Percentiles rank a stretch among this genome's conserved stretches.
These are phyloP conservation scores for Suhomyces wounanorum DNA, from an alignment of 1,139 yeast species.

Conservation along the genomic window DNA sequence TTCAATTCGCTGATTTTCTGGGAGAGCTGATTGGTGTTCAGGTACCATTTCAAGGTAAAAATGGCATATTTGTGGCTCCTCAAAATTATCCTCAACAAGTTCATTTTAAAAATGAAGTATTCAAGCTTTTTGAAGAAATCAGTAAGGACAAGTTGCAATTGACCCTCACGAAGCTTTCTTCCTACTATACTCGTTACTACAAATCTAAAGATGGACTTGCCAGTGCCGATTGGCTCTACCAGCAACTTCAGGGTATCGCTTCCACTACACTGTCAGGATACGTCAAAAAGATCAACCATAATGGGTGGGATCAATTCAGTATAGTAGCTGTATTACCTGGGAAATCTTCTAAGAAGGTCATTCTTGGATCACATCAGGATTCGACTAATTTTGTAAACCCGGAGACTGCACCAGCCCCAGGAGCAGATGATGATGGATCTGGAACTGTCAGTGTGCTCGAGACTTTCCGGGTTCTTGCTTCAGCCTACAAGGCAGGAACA, in stretches of 20 bases:
- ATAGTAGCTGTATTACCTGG: conserved; percentile 46
- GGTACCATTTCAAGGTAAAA: conserved; percentile 18
- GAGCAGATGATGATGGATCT: conserved; percentile 94
- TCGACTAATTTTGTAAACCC: conserved; percentile 78
- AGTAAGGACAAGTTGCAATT: conserved; percentile 49
- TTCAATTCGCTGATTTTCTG: background rate
- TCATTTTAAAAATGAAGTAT: conserved; percentile 41
- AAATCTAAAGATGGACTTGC: conserved; percentile 69
- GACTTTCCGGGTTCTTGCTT: conserved; percentile 63
- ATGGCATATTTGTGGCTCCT: conserved; percentile 25
- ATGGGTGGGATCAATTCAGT: conserved; percentile 49
- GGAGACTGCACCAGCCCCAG: conserved; percentile 75
- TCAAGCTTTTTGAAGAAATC: conserved; percentile 41
- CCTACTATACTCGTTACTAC: conserved; percentile 78
- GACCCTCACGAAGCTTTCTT: conserved; percentile 62
- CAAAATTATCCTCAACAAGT: conserved; percentile 59
- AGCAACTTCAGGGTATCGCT: conserved; percentile 43
- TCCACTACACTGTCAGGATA: conserved; percentile 38
- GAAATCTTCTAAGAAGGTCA: conserved; percentile 44
- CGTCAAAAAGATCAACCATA: conserved; percentile 35
- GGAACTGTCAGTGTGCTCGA: conserved; percentile 83
- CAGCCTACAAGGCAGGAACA: conserved; percentile 32
- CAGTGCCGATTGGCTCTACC: conserved; percentile 72
- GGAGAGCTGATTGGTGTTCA: background rate
- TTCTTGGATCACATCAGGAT: conserved; percentile 91